Evolutionary conservation across 352 stramenopile genomes (phyloP).

Genomic region (Peronosclerospora sorghi): DNA sequence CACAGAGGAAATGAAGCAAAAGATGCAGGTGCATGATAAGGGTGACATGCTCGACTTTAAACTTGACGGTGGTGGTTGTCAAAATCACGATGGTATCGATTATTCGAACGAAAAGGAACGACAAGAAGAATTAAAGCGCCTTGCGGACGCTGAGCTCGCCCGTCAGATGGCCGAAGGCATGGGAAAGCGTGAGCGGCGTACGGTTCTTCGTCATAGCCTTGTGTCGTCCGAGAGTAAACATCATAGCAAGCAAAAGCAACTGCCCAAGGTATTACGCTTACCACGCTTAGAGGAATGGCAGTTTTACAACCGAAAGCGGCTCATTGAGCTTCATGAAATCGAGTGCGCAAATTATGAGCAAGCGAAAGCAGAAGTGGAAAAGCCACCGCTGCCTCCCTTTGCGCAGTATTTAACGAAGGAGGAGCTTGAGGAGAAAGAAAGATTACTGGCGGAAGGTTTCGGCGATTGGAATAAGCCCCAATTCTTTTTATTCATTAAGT

Average conservation of each 20-base stretch:
- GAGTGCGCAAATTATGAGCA: constrained; percentile 71
- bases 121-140: constrained; percentile 74
- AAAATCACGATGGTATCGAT: constrained; percentile 95
- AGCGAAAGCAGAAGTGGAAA: constrained; percentile 66
- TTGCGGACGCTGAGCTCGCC: constrained; percentile 75
- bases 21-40: constrained; percentile 79
- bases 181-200: constrained; percentile 74
- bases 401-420: constrained; percentile 77
- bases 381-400: constrained; percentile 57
- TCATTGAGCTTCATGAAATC: constrained; percentile 76
- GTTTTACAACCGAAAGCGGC: constrained; percentile 74
- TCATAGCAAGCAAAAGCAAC: constrained; percentile 57
- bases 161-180: constrained; percentile 68
- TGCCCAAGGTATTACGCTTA: constrained; percentile 69
- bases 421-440: constrained; percentile 86
- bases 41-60: constrained; percentile 84
- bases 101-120: constrained; percentile 90
- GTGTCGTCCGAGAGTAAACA: constrained; percentile 36
- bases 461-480: constrained; percentile 83
- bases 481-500: constrained; percentile 80
- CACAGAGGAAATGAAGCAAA: constrained; percentile 84
- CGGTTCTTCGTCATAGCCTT: constrained; percentile 58
- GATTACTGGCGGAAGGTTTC: constrained; percentile 80
- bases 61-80: constrained; percentile 87
- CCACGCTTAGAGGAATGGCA: constrained; percentile 84